Conservation (phyloP, 2,329 filamentous ascomycete genomes). For the Microcyclospora pomicola region DNA sequence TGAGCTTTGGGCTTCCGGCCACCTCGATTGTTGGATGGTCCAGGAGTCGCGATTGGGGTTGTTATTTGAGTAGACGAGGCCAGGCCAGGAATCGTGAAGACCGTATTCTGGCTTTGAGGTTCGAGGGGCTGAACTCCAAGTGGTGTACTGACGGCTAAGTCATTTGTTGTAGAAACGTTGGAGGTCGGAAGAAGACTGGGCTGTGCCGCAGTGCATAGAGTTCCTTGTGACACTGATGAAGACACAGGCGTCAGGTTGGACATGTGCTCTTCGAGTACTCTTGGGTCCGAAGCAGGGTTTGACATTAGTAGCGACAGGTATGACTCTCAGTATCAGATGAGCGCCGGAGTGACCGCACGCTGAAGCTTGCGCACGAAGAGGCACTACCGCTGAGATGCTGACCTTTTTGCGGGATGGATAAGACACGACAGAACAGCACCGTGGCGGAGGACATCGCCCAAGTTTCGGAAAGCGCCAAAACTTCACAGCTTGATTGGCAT, state of each 20-base stretch:
- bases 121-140: neutral
- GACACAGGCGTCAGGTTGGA: conserved; percentile 5
- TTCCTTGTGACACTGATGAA: conserved; percentile 3
- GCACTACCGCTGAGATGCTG: no score
- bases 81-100: neutral
- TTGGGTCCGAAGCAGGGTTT: conserved; percentile 31
- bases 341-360: no score
- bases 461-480: no score
- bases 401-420: no score
- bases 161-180: conserved; percentile 1
- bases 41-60: conserved; percentile 1
- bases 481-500: no score
- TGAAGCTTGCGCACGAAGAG: no score
- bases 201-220: neutral
- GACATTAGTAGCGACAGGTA: conserved; percentile 41
- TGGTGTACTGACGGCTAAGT: neutral
- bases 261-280: neutral
- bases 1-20: conserved; percentile 41
- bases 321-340: neutral
- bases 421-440: no score
- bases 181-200: neutral
- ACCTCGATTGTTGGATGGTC: conserved; percentile 3
- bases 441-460: no score
- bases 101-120: neutral
- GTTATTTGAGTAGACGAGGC: neutral